phyloP scores from a whole-genome alignment of 1,139 yeast species.

The Candida sojae region DNA sequence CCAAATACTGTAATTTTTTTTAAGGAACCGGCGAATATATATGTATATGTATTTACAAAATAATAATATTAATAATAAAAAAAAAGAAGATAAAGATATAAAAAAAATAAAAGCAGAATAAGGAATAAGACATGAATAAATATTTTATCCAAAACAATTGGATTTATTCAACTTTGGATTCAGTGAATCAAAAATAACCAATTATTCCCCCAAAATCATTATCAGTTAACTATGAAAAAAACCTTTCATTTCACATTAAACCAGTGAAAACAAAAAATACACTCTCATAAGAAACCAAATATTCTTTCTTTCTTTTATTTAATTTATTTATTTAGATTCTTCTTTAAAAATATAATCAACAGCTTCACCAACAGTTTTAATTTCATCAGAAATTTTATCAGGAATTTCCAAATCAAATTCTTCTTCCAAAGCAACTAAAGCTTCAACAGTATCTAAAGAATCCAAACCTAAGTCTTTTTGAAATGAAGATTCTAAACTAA shows the following conservation, averaged over 20 bases:
- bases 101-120: no score
- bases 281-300: no score
- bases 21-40: background rate
- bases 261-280: no score
- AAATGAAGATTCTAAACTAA: conserved; percentile 49
- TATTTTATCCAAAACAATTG: no score
- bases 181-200: no score
- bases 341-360: conserved; percentile 58
- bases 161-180: no score
- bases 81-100: background rate
- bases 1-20: background rate
- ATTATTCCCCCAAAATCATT: no score
- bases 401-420: conserved; percentile 72
- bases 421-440: conserved; percentile 72
- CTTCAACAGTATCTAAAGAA: conserved; percentile 71
- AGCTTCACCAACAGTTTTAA: conserved; percentile 70
- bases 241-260: no score
- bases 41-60: conserved; percentile 1
- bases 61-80: background rate
- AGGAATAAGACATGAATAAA: no score
- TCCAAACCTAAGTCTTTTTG: conserved; percentile 69
- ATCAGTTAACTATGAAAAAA: no score
- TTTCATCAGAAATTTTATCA: conserved; percentile 67
- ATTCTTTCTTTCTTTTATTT: no score
- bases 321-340: conserved; percentile 26